phyloP scores from a whole-genome alignment of 2,329 filamentous ascomycete species.

The Phaeosphaeria sp. region DNA sequence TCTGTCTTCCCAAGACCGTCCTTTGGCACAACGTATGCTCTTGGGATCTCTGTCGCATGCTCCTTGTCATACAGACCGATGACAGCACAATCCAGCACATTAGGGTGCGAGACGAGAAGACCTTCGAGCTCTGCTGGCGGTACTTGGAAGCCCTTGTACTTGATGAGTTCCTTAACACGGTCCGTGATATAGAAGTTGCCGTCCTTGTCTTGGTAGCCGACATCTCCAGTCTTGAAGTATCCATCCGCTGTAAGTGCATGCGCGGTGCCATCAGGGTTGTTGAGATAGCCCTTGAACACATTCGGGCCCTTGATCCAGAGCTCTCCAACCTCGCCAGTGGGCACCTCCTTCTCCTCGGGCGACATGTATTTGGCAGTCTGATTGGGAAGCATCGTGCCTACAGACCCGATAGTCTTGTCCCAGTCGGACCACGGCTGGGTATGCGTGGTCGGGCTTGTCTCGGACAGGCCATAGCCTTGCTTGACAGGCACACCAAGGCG shows the following conservation, averaged over 20 bases:
- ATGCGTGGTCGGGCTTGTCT: constrained; percentile 82
- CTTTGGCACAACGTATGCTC: constrained; percentile 47
- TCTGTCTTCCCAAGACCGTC: constrained; percentile 39
- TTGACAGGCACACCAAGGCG: constrained; percentile 82
- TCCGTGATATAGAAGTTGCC: constrained; percentile 92
- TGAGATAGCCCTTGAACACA: constrained; percentile 79
- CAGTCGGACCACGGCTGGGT: constrained; percentile 78
- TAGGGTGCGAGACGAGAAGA: constrained; percentile 50
- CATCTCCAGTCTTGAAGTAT: constrained; percentile 90
- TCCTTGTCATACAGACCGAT: constrained; percentile 55
- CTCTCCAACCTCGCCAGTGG: constrained; percentile 64
- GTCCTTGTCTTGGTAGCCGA: constrained; percentile 77
- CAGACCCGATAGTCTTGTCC: constrained; percentile 76
- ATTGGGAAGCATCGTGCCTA: constrained; percentile 79
- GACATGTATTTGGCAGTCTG: constrained; percentile 83
- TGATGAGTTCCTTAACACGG: constrained; percentile 59
- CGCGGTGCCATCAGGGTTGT: constrained; percentile 72
- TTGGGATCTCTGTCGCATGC: constrained; percentile 53
- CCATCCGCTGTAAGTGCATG: constrained; percentile 78
- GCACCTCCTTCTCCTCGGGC: constrained; percentile 63
- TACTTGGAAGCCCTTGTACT: constrained; percentile 57
- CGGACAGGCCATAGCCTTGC: constrained; percentile 90
- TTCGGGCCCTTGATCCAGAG: constrained; percentile 80
- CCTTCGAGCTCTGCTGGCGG: constrained; percentile 58
- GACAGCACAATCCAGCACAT: constrained; percentile 54